Evolutionary conservation across 1,139 yeast species (phyloP).

Genomic region (Pichia sp.): DNA sequence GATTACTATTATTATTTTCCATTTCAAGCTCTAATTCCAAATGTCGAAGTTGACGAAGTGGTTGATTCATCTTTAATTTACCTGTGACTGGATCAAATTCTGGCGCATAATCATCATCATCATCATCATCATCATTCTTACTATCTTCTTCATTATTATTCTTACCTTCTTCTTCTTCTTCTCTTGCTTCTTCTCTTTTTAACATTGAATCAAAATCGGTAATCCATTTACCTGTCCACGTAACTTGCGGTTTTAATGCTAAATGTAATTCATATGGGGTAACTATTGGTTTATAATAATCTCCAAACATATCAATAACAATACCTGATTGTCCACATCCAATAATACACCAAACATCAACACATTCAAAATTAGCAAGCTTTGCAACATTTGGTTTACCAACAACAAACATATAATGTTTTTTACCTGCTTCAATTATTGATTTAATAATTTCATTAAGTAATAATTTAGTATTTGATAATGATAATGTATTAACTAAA

Average conservation of each 20-base stretch:
- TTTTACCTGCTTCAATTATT: constrained; percentile 73
- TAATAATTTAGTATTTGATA: constrained; percentile 60
- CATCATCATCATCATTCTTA: constrained; percentile 32
- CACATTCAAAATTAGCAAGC: constrained; percentile 85
- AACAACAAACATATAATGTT: constrained; percentile 88
- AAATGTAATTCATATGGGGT: constrained; percentile 88
- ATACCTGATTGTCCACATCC: constrained; percentile 97
- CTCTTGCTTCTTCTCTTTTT: constrained; percentile 25
- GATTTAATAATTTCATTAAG: constrained; percentile 52
- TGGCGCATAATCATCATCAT: constrained; percentile 62
- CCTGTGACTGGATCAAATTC: constrained; percentile 90
- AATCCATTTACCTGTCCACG: constrained; percentile 93
- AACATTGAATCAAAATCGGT: constrained; percentile 63
- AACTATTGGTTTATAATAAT: constrained; percentile 82
- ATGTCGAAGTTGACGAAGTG: constrained; percentile 63
- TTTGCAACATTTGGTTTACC: constrained; percentile 99
- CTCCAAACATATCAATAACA: constrained; percentile 66
- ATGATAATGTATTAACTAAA: constrained; percentile 79
- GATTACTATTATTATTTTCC: background rate
- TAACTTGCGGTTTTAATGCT: constrained; percentile 66
- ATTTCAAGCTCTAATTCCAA: constrained; percentile 41
- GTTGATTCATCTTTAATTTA: constrained; percentile 60
- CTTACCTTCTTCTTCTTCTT: constrained; percentile 26
- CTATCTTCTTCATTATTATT: constrained; percentile 26
- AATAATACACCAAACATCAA: constrained; percentile 88